Base-by-base conservation (phyloP, 2,329 filamentous ascomycete species). In the Graphilbum ipis-grandicollis region DNA sequence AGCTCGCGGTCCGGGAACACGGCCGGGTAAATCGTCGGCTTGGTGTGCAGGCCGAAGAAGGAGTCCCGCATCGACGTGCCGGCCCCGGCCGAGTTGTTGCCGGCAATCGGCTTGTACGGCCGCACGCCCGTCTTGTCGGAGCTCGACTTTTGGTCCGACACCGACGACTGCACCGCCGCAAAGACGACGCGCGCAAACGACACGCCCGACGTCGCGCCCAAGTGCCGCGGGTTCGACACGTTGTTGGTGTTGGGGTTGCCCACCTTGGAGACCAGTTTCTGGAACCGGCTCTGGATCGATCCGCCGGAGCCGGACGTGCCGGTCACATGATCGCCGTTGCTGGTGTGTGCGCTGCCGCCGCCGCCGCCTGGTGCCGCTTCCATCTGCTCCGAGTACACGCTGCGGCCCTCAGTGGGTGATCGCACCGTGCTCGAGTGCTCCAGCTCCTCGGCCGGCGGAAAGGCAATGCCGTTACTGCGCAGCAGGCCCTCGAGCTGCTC, bases 131-230 rank as follows among this genome's bases (percentile, higher is more conserved):
- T 68, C 46, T 74, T 75, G 47, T 83, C 79, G 10, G 76, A 77
- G 33, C 60, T 62, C 6, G 79, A 81, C 48, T 75, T 77, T 54
- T 70, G 63, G 42, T 71, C 68, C 9, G 68, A 66, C 14, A 75
- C 66, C 0, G 70, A 75, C 34, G 71, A 71, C 48, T 93, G 90
- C 33, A 96, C 84, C 1, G 88, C 88, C 9, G 88, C 85, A 52
- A 93, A 90, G 10, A 96, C 88, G 12, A 96, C 84, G 39, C 84
- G 71, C 5, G 88, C 86, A 59, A 96, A 96, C 0, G 86, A 93
- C 35, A 96, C 90, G 14, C 86, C 88, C 2, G 84, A 86, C 1
- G 83, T 79, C 1, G 84, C 84, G 14, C 84, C 84, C 14, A 92
- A 65, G 49, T 85, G 85, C 43, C 83, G 71, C 3, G 81, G 76